Percentiles rank a stretch among this genome's conserved stretches.
Evolutionary conservation across 2,329 filamentous ascomycete species (phyloP).

Genomic region (Penicillium frequentans): DNA sequence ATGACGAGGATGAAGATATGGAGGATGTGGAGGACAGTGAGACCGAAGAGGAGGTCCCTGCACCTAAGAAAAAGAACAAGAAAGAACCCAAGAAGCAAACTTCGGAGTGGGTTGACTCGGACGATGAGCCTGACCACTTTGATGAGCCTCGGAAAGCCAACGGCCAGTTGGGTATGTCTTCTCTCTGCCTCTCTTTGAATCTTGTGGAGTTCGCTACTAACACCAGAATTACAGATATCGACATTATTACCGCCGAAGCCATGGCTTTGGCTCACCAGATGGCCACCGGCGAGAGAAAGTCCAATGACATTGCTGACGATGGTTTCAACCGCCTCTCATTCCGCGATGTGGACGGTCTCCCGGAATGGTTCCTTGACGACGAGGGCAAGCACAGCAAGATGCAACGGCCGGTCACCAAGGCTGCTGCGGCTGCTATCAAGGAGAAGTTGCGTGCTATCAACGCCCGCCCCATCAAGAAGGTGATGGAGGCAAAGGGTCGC

Average conservation of each 20-base stretch:
- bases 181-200: constrained; percentile 20
- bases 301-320: constrained; percentile 80
- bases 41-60: constrained; percentile 15
- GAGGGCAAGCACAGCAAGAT: constrained; percentile 79
- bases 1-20: constrained; percentile 18
- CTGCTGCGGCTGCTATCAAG: constrained; percentile 86
- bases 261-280: constrained; percentile 96
- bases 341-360: constrained; percentile 85
- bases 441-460: constrained; percentile 92
- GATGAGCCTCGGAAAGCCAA: constrained; percentile 43
- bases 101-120: constrained; percentile 33
- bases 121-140: constrained; percentile 35
- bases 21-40: constrained; percentile 18
- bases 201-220: constrained; percentile 16
- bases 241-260: constrained; percentile 98
- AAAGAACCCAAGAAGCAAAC: constrained; percentile 25
- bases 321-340: constrained; percentile 91
- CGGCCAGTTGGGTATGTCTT: constrained; percentile 44
- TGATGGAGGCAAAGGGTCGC: constrained; percentile 89
- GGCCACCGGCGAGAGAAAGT: constrained; percentile 79
- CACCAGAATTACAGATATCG: constrained; percentile 65
- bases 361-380: constrained; percentile 98
- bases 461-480: constrained; percentile 97
- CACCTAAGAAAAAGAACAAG: constrained; percentile 22
- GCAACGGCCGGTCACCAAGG: constrained; percentile 87